phyloP scores from a whole-genome alignment of 2,329 filamentous ascomycete species.

The Nemania abortiva region DNA sequence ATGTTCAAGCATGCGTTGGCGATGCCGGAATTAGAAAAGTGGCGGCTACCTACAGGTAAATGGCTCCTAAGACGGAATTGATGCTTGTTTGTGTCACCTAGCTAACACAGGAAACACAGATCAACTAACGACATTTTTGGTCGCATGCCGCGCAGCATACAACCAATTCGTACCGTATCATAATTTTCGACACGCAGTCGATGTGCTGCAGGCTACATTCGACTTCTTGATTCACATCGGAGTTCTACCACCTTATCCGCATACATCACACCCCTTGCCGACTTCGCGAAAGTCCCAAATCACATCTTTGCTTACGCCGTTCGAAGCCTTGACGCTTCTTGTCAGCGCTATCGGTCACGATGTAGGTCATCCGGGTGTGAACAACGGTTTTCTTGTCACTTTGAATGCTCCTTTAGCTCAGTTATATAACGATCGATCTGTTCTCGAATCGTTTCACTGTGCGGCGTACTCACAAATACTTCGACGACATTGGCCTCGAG shows the following conservation, averaged over 20 bases:
- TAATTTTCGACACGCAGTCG: conserved; percentile 97
- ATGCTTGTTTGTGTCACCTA: conserved; percentile 44
- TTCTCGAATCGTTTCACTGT: conserved; percentile 97
- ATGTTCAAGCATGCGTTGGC: conserved; percentile 92
- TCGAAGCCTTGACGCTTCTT: conserved; percentile 88
- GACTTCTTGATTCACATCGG: conserved; percentile 87
- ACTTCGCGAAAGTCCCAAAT: conserved; percentile 70
- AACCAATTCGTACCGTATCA: conserved; percentile 97
- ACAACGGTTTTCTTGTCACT: conserved; percentile 94
- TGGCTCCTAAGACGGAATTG: conserved; percentile 31
- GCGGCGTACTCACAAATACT: conserved; percentile 97
- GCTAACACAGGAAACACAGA: conserved; percentile 66
- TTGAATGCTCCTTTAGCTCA: conserved; percentile 94
- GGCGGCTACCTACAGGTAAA: conserved; percentile 82
- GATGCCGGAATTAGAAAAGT: conserved; percentile 83
- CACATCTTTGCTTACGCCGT: conserved; percentile 81
- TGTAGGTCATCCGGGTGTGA: conserved; percentile 96
- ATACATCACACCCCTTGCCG: conserved; percentile 48
- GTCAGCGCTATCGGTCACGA: conserved; percentile 98
- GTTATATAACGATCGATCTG: conserved; percentile 95
- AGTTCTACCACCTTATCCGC: conserved; percentile 76
- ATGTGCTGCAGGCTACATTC: conserved; percentile 94
- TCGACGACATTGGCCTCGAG: conserved; percentile 88
- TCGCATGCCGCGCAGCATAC: conserved; percentile 93
- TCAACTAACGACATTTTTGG: conserved; percentile 84